These are phyloP conservation scores for Coemansia reversa DNA, from an alignment of 192 early-diverging fungal species.

Conservation along the genomic window DNA sequence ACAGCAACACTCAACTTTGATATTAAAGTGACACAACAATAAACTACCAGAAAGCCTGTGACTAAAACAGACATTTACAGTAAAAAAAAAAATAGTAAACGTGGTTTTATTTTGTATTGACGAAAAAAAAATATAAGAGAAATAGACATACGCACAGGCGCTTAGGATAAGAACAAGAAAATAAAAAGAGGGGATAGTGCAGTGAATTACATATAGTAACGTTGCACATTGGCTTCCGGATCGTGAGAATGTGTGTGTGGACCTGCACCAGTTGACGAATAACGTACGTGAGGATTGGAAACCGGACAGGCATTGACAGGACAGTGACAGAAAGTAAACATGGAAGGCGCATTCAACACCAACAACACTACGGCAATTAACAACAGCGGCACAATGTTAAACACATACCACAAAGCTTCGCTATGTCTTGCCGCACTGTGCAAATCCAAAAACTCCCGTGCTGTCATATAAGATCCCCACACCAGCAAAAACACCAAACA, in stretches of 20 bases:
- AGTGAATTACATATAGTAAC: constrained; percentile 42
- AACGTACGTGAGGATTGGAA: constrained; percentile 46
- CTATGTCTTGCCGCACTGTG: constrained; percentile 38
- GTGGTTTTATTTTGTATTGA: neutral
- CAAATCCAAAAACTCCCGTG: constrained; percentile 39
- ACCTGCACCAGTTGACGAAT: constrained; percentile 12
- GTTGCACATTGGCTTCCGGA: constrained; percentile 27
- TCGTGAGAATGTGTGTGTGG: constrained; percentile 27
- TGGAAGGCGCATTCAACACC: constrained; percentile 41
- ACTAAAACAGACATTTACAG: too few species aligned
- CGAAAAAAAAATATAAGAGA: constrained; percentile 1
- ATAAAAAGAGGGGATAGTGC: neutral
- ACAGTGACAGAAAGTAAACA: constrained; percentile 54
- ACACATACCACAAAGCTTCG: constrained; percentile 53
- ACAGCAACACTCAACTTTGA: too few species aligned
- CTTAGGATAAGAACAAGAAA: constrained; percentile 7
- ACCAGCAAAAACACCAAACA: constrained; percentile 32
- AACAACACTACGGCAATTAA: constrained; percentile 43
- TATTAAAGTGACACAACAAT: too few species aligned
- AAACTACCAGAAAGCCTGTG: neutral
- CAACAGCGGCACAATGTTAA: constrained; percentile 45
- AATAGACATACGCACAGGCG: neutral
- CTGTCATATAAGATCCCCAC: constrained; percentile 49
- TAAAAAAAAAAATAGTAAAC: constrained; percentile 4
- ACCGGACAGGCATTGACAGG: constrained; percentile 46